Evolutionary conservation across 73 alveolate genomes (phyloP).

Genomic region (Paramecium primaurelia): DNA sequence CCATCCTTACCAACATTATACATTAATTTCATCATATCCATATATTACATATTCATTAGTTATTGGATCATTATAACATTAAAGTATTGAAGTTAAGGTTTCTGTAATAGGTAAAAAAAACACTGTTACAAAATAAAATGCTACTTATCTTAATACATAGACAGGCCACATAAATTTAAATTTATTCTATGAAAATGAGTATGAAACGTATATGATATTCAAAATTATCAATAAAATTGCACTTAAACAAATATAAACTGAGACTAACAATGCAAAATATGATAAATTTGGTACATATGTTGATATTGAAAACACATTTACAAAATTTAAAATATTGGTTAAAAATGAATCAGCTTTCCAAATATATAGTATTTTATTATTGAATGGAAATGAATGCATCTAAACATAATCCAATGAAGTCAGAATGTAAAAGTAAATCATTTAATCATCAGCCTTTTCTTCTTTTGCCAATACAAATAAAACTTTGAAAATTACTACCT

Average conservation of each 20-base stretch:
- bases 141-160: slow-evolving; percentile 61
- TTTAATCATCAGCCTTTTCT: background rate
- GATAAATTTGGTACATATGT: slow-evolving; percentile 45
- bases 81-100: slow-evolving; percentile 35
- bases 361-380: background rate
- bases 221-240: slow-evolving; percentile 59
- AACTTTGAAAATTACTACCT: background rate
- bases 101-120: slow-evolving; percentile 66
- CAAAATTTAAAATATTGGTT: background rate
- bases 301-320: slow-evolving; percentile 20
- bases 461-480: slow-evolving; percentile 7
- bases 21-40: background rate
- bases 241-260: background rate
- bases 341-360: slow-evolving; percentile 55
- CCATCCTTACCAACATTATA: slow-evolving; percentile 61
- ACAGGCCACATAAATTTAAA: slow-evolving; percentile 74
- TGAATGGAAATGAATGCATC: slow-evolving; percentile 58
- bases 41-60: background rate
- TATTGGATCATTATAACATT: background rate
- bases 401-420: slow-evolving; percentile 48
- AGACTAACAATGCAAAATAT: slow-evolving; percentile 22
- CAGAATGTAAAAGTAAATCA: background rate
- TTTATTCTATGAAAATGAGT: slow-evolving; percentile 64
- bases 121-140: slow-evolving; percentile 68
- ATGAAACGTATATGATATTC: slow-evolving; percentile 70